These are phyloP conservation scores for Sechiopsis laciniata DNA, from an alignment of 306 rosid species.

Conservation along the genomic window DNA sequence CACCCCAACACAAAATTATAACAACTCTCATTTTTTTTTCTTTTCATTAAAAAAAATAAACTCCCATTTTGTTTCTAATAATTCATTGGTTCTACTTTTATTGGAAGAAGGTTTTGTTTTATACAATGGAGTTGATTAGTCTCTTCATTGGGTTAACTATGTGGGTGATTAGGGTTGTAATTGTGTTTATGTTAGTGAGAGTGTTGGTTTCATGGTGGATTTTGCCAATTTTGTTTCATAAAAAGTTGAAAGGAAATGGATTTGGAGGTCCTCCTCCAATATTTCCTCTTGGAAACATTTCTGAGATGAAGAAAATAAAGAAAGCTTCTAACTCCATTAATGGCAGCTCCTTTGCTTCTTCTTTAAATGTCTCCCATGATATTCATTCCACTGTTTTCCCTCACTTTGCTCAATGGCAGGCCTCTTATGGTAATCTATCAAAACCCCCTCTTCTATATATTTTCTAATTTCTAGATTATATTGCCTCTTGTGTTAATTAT, in stretches of 20 bases:
- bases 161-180: background rate
- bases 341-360: background rate
- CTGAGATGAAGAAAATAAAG: conserved; percentile 42
- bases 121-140: background rate
- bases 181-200: background rate
- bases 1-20: background rate
- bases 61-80: too few relatives aligned
- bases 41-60: too few relatives aligned
- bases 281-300: conserved; percentile 72
- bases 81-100: too few relatives aligned
- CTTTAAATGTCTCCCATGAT: conserved; percentile 41
- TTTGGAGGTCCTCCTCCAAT: conserved; percentile 64
- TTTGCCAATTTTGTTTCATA: conserved; percentile 35
- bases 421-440: conserved; percentile 46
- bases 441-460: background rate
- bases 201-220: conserved; percentile 23
- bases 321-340: background rate
- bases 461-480: background rate
- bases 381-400: conserved; percentile 64
- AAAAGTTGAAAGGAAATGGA: conserved; percentile 56
- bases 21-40: background rate
- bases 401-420: conserved; percentile 66
- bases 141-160: background rate
- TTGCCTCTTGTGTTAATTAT: too few relatives aligned
- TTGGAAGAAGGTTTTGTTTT: too few relatives aligned